A percentile compares a stretch with the other conserved stretches of the same genome.
Evolutionary conservation across 2,329 filamentous ascomycete genomes (phyloP).

Genomic region (Phialocephala subalpina): DNA sequence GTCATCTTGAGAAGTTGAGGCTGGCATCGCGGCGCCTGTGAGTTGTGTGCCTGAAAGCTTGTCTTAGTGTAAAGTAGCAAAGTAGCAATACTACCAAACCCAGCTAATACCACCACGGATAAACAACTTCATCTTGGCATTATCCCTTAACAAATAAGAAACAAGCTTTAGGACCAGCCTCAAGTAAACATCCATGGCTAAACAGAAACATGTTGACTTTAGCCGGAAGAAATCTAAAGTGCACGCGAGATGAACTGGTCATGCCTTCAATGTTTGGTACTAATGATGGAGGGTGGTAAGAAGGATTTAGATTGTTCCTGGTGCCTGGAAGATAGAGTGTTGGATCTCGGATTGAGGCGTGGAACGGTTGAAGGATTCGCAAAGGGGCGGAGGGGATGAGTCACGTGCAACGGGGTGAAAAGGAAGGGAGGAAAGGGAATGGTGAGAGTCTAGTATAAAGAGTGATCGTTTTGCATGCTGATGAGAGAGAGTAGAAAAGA

Average conservation of each 20-base stretch:
- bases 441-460: neutral
- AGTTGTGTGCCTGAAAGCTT: neutral
- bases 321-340: neutral
- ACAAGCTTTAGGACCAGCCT: neutral
- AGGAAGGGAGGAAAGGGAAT: neutral
- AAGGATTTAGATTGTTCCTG: neutral
- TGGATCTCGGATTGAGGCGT: neutral
- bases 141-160: neutral
- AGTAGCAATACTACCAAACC: neutral
- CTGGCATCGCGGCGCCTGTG: neutral
- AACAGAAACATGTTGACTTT: neutral
- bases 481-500: neutral
- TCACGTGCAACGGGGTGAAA: neutral
- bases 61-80: too few species aligned
- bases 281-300: too few species aligned
- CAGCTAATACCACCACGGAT: neutral
- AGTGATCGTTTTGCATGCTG: neutral
- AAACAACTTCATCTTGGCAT: too few species aligned
- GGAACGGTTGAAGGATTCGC: neutral
- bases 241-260: neutral
- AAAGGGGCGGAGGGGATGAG: neutral
- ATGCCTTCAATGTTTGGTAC: neutral
- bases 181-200: neutral
- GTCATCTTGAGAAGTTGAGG: neutral
- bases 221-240: neutral